These are phyloP conservation scores for Thelephora ganbajun DNA, from an alignment of 768 basidiomycete species.

Conservation along the genomic window DNA sequence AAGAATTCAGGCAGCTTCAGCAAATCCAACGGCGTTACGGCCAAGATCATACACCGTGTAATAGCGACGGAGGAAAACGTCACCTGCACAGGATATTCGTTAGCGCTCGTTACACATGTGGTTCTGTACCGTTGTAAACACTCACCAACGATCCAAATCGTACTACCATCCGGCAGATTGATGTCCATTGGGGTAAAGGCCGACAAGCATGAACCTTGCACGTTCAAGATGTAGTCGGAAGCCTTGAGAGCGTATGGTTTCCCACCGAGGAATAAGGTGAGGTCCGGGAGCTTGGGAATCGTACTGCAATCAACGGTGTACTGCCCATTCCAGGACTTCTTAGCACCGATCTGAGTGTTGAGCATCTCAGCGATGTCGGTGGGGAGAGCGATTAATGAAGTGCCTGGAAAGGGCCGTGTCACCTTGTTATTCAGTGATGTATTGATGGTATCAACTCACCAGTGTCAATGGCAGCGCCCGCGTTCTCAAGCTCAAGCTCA, in stretches of 20 bases:
- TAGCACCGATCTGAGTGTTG: constrained; percentile 89
- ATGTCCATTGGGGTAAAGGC: constrained; percentile 89
- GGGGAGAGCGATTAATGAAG: constrained; percentile 87
- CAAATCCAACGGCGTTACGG: constrained; percentile 75
- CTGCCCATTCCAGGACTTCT: constrained; percentile 92
- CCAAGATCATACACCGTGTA: constrained; percentile 84
- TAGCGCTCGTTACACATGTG: not conserved
- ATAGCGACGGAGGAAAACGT: constrained; percentile 86
- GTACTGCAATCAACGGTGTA: constrained; percentile 82
- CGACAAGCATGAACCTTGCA: constrained; percentile 88
- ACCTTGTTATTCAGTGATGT: not conserved
- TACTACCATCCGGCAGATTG: constrained; percentile 53
- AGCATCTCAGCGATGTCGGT: constrained; percentile 96
- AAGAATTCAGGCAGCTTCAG: constrained; percentile 23
- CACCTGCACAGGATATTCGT: constrained; percentile 30
- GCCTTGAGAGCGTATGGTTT: constrained; percentile 69
- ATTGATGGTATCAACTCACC: constrained; percentile 25
- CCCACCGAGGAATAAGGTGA: constrained; percentile 75
- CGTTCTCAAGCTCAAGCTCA: constrained; percentile 79
- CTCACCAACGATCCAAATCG: constrained; percentile 85
- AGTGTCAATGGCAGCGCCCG: constrained; percentile 87
- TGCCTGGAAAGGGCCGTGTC: constrained; percentile 33
- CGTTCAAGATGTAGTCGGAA: constrained; percentile 79
- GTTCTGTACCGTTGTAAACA: constrained; percentile 1
- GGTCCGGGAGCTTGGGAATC: constrained; percentile 70